phyloP scores from a whole-genome alignment of 139 green algal species.

The Auxenochlorella pyrenoidosa region DNA sequence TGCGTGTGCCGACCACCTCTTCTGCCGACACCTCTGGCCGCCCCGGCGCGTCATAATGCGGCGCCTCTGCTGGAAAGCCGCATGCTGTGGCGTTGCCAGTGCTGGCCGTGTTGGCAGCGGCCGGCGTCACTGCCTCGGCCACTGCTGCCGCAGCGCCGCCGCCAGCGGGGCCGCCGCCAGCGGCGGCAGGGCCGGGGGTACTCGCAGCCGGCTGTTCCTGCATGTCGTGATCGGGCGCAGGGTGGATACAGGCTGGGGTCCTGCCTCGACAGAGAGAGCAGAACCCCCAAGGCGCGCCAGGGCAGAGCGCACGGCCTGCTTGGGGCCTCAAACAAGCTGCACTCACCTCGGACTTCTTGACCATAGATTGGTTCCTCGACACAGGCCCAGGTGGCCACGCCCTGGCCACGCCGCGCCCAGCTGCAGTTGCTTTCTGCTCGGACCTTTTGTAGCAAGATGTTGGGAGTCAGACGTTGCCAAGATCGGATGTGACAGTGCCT shows the following conservation, averaged over 20 bases:
- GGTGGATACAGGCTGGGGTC: no score
- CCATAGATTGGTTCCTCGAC: no score
- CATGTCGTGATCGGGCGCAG: background rate
- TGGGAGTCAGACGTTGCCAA: background rate
- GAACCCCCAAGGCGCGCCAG: no score
- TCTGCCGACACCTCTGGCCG: conserved; percentile 50
- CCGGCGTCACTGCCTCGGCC: background rate
- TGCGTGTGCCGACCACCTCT: conserved; percentile 66
- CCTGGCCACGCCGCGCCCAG: background rate
- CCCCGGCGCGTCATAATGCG: background rate
- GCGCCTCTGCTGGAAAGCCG: background rate
- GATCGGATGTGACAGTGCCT: background rate
- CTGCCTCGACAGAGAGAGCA: no score
- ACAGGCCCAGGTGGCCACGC: no score
- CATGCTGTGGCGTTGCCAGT: no score
- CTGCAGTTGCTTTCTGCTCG: background rate
- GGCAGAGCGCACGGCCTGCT: no score
- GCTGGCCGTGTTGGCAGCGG: background rate
- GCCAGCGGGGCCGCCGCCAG: background rate
- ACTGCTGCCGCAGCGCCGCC: background rate
- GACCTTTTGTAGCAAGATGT: background rate
- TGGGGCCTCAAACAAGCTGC: no score
- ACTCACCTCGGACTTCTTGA: no score
- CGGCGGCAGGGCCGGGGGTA: background rate
- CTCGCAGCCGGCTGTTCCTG: background rate